Conservation (phyloP, 768 basidiomycete genomes). For the Coprinopsis marcescibilis region DNA sequence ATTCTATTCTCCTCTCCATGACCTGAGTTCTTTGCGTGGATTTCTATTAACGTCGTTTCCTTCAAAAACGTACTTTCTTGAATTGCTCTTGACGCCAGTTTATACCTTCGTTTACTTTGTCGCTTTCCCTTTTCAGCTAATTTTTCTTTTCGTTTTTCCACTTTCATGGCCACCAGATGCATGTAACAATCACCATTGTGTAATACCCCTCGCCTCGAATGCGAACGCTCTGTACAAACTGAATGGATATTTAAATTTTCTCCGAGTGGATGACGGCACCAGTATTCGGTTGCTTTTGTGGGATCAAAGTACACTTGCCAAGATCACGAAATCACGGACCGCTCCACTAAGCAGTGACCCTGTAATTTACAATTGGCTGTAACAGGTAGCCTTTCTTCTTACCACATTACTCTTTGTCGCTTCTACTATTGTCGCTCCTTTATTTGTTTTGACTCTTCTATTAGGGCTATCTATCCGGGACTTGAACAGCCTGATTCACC, state of each 20-base stretch:
- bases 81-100: not conserved
- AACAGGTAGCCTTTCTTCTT: too few relatives aligned
- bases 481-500: too few relatives aligned
- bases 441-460: too few relatives aligned
- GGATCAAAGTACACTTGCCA: too few relatives aligned
- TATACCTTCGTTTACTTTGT: conserved; percentile 7
- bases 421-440: too few relatives aligned
- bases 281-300: too few relatives aligned
- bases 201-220: conserved; percentile 8
- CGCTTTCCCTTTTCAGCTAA: conserved; percentile 13
- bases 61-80: conserved; percentile 1
- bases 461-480: too few relatives aligned
- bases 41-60: conserved; percentile 6
- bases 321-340: too few relatives aligned
- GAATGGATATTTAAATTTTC: conserved; percentile 3
- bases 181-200: conserved; percentile 10
- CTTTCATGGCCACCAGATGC: not conserved
- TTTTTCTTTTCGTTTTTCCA: conserved; percentile 12
- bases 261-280: too few relatives aligned
- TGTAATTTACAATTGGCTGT: too few relatives aligned
- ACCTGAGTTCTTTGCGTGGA: conserved; percentile 16
- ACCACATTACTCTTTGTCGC: too few relatives aligned
- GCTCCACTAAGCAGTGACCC: too few relatives aligned
- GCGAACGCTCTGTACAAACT: conserved; percentile 3
- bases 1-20: conserved; percentile 11